A percentile compares a stretch with the other conserved stretches of the same genome.
These are phyloP conservation scores for Aspergillus tanneri DNA, from an alignment of 2,329 filamentous ascomycete species.

Conservation along the genomic window DNA sequence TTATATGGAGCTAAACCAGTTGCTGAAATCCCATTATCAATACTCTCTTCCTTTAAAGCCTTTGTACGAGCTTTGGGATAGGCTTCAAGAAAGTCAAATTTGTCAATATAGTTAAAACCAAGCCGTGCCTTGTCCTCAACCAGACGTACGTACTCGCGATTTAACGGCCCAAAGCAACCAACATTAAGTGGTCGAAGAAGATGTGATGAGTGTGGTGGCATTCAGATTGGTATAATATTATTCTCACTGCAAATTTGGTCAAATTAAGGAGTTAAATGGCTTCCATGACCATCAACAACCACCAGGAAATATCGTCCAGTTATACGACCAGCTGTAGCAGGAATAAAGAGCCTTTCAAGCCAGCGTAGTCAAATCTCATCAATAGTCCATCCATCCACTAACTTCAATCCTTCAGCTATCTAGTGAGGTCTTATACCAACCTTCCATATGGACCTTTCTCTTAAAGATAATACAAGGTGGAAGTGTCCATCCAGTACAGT, in stretches of 20 bases:
- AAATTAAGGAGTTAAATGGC: not conserved
- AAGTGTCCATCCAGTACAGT: not conserved
- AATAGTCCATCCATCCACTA: not conserved
- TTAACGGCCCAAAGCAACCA: not conserved
- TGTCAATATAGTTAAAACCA: not conserved
- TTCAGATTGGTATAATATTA: not conserved
- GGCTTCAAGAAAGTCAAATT: not conserved
- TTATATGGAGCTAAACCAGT: too few species aligned
- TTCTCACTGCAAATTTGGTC: not conserved
- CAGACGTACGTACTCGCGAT: not conserved
- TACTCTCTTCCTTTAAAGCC: too few species aligned
- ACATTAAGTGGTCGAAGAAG: not conserved
- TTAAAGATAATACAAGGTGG: not conserved
- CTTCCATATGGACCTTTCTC: not conserved
- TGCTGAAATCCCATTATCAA: too few species aligned
- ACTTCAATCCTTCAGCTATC: not conserved
- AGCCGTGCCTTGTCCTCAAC: not conserved
- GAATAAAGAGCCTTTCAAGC: slow-evolving; percentile 1
- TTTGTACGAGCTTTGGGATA: not conserved
- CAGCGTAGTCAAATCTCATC: not conserved
- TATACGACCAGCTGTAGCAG: not conserved
- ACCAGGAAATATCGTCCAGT: not conserved
- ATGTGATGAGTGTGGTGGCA: not conserved
- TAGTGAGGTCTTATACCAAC: not conserved
- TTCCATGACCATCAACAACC: not conserved